Evolutionary conservation across 2,329 filamentous ascomycete species (phyloP).

Genomic region (Fusarium sp.): DNA sequence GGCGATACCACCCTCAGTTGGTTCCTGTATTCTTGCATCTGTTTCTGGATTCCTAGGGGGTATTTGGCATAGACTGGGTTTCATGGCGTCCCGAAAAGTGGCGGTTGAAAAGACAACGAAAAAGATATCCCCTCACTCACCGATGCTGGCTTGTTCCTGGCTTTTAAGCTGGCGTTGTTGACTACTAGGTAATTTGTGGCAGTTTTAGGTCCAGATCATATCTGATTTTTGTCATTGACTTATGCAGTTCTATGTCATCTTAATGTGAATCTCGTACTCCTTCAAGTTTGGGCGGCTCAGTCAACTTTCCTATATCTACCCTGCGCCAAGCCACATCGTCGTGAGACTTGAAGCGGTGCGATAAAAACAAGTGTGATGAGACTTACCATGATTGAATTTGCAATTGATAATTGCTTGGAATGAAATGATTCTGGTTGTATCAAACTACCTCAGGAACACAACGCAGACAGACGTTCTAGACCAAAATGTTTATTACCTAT

Average conservation of each 20-base stretch:
- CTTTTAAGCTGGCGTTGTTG: background rate
- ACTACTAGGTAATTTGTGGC: background rate
- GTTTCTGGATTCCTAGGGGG: conserved; percentile 33
- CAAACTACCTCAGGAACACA: no score
- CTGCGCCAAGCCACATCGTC: background rate
- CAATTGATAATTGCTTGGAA: background rate
- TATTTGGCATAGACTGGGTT: conserved; percentile 35
- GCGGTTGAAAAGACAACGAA: conserved; percentile 26
- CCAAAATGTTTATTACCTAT: no score
- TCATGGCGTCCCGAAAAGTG: conserved; percentile 35
- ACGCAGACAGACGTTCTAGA: no score
- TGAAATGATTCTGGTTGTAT: background rate
- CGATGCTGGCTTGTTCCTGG: background rate
- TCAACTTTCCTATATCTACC: background rate
- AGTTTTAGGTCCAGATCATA: background rate
- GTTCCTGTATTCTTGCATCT: conserved; percentile 32
- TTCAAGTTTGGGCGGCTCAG: background rate
- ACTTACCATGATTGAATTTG: background rate
- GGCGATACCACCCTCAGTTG: conserved; percentile 1
- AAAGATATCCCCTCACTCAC: conserved; percentile 16
- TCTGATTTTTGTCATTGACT: background rate
- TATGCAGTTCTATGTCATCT: background rate
- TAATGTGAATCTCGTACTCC: background rate
- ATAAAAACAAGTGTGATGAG: background rate
- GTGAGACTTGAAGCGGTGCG: background rate